Conservation (phyloP, 164 flowering plant genomes). For the Nelumbo lutea region DNA sequence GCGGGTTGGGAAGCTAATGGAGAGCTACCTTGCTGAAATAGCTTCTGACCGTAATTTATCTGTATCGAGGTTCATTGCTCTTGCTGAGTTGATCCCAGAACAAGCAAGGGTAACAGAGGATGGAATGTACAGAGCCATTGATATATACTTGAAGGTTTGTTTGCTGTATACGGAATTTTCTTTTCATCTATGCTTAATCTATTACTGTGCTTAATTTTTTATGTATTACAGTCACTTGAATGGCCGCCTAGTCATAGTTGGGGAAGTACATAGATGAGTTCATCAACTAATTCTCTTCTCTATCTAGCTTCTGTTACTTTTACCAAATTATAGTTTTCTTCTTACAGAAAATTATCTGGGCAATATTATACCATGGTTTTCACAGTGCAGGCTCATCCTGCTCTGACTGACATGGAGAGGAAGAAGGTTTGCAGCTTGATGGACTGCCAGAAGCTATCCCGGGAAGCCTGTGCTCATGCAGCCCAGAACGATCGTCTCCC, state of each 20-base stretch:
- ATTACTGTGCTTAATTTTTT: too few species aligned
- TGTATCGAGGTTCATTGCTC: conserved; percentile 54
- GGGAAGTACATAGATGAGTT: too few species aligned
- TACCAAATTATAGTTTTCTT: too few species aligned
- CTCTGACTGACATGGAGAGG: conserved; percentile 71
- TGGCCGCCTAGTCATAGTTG: too few species aligned
- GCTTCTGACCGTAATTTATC: conserved; percentile 73
- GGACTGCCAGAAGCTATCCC: conserved; percentile 89
- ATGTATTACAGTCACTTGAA: too few species aligned
- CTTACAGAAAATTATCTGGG: too few species aligned
- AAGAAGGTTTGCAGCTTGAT: conserved; percentile 89
- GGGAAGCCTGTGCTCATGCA: conserved; percentile 96
- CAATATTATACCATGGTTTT: too few species aligned
- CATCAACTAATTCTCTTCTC: too few species aligned
- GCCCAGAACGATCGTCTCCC: conserved; percentile 95
- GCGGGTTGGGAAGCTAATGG: conserved; percentile 76
- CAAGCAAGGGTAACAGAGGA: conserved; percentile 73
- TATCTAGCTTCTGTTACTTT: too few species aligned
- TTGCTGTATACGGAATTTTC: not conserved
- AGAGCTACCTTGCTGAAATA: conserved; percentile 83
- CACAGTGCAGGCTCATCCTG: conserved; percentile 70
- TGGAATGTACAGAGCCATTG: conserved; percentile 93
- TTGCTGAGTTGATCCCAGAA: conserved; percentile 81
- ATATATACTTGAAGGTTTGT: conserved; percentile 83
- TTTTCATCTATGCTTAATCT: too few species aligned